Conservation (phyloP, 306 rosid species). For the Notholithocarpus densiflorus region DNA sequence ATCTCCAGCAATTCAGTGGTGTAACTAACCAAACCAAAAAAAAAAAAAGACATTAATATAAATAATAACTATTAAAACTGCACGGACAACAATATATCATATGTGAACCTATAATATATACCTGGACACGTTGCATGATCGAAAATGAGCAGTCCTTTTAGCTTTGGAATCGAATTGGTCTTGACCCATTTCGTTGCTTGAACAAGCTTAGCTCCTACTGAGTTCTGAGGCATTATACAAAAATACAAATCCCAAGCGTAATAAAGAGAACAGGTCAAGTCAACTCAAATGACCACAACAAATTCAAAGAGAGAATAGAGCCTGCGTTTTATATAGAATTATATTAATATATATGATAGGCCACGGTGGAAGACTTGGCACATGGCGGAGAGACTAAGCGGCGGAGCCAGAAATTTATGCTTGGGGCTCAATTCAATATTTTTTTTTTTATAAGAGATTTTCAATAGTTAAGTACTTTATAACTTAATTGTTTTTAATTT, state of each 20-base stretch:
- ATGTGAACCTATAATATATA: conserved; percentile 1
- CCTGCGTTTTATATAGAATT: too few relatives aligned
- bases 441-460: too few relatives aligned
- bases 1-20: conserved; percentile 78
- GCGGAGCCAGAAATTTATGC: too few relatives aligned
- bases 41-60: background rate
- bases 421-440: too few relatives aligned
- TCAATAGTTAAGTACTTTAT: too few relatives aligned
- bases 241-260: background rate
- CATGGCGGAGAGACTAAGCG: too few relatives aligned
- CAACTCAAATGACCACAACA: background rate
- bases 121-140: conserved; percentile 71
- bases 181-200: conserved; percentile 37
- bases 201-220: conserved; percentile 12
- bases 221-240: background rate
- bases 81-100: background rate
- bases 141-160: conserved; percentile 51
- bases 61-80: background rate
- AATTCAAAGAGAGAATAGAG: background rate
- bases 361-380: too few relatives aligned
- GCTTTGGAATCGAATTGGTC: conserved; percentile 28
- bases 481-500: too few relatives aligned
- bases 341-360: too few relatives aligned
- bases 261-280: too few relatives aligned
- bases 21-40: conserved; percentile 35